A percentile compares a stretch with the other conserved stretches of the same genome.
Conservation (phyloP, 192 early-diverging fungal species). For the Backusella mclennaniae region DNA sequence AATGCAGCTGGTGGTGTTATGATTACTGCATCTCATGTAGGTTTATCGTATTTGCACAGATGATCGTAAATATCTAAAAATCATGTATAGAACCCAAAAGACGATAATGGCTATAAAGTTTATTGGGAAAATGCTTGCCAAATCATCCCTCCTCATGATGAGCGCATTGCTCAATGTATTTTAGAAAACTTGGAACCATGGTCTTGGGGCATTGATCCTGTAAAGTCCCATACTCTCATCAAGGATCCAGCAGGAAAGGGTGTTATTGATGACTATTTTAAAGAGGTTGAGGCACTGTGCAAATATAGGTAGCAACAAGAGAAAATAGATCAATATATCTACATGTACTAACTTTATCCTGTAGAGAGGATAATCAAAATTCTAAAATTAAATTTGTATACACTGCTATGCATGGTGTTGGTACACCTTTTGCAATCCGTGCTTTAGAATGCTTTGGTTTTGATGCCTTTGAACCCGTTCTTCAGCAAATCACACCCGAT, state of each 20-base stretch:
- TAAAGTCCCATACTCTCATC: slow-evolving; percentile 50
- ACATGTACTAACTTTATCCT: not conserved
- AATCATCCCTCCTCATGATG: slow-evolving; percentile 89
- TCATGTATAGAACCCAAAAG: slow-evolving; percentile 78
- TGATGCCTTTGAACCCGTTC: slow-evolving; percentile 59
- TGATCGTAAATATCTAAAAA: not conserved
- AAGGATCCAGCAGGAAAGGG: slow-evolving; percentile 54
- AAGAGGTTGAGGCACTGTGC: slow-evolving; percentile 46
- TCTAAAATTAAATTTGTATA: slow-evolving; percentile 73
- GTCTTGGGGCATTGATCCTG: slow-evolving; percentile 67
- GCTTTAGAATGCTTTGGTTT: slow-evolving; percentile 71
- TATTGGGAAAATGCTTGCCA: slow-evolving; percentile 89
- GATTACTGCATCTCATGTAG: slow-evolving; percentile 90
- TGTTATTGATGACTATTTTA: slow-evolving; percentile 74
- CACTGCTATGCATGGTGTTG: slow-evolving; percentile 97
- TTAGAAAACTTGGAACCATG: slow-evolving; percentile 60
- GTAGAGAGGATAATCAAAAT: slow-evolving; percentile 45
- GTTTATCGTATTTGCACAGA: not conserved
- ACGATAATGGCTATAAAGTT: slow-evolving; percentile 91
- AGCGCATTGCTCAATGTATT: slow-evolving; percentile 75
- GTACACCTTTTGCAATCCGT: slow-evolving; percentile 68
- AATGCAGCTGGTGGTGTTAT: slow-evolving; percentile 84
- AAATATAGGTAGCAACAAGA: slow-evolving; percentile 12
- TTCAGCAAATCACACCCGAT: slow-evolving; percentile 75
- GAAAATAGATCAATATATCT: not conserved